Base-by-base conservation (phyloP, 1,284 basidiomycete genomes). In the Ustilago tritici region DNA sequence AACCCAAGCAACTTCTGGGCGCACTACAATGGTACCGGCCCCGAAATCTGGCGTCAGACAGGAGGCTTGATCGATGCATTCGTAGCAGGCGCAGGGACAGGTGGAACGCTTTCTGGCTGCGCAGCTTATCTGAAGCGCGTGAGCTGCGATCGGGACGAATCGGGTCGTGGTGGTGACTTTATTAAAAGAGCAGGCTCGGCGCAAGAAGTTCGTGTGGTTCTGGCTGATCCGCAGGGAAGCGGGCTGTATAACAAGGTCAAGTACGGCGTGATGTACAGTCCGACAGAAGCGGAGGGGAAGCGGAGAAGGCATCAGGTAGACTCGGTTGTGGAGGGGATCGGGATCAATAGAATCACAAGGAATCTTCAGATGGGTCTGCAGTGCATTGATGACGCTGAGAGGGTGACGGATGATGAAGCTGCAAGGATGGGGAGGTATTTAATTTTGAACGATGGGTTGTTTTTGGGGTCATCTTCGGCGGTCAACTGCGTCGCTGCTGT, bases 11-110 rank as follows among this genome's bases (percentile, higher is more conserved):
- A 99, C 84, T 95, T 92, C 84, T 89, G 92, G 70, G 95, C 96
- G 0, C 97, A 99, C 85, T 94, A 91, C 81, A 87, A 91, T 41
- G 93, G 93, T 1, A 99, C 96, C 0, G 97, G 94, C 0, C 95
- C 95, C 0, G 97, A 99, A 87, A 95, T 99, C 46, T 95, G 95
- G 92, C 89, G 92, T 57, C 97, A 99, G 84, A 95, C 94, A 0
- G 92, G 91, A 76, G 95, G 95, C 1, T 87, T 88, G 28, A 79
- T 98, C 1, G 90, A 93, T 81, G 95, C 93, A 3, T 98, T 98
- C 83, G 92, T 99, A 34, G 91, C 92, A n/a, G 97, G 97, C 1
- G 95, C 95, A 69, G 95, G 94, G 90, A 99, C 96, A 0, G 97
- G 97, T 6, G 97, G 97, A 3, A 98, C 96, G 0, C 90, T 99